Base-by-base conservation (phyloP, 2,329 filamentous ascomycete species). In the Elsinoe batatas region DNA sequence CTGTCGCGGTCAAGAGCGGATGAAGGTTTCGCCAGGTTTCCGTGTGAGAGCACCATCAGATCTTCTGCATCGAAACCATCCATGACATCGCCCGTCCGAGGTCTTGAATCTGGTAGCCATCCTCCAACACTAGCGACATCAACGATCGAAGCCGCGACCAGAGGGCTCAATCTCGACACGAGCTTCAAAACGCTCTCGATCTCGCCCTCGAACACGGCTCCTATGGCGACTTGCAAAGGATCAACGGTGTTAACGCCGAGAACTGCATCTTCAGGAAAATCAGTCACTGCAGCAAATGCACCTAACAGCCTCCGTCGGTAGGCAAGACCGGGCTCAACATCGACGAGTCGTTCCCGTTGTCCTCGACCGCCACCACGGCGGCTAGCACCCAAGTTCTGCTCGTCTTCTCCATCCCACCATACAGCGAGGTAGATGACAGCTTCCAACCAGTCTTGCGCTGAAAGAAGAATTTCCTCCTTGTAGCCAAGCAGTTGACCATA, bases 401-500 rank as follows among this genome's bases (percentile, higher is more conserved):
- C 78, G 58, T 83, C 80, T n/a, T 81, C 80, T 58, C 93, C 88
- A 65, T 95, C 85, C 90, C 91, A 95, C 91, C 91, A 97, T 5
- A 87, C 84, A 32, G 91, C 84, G 50, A 97, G 74, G 1, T 85
- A 87, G 58, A 96, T 73, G 0, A 85, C 87, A 0, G 89, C 91
- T 72, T 97, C 91, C 53, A 91, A 83, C 91, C 91, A 97, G 69
- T 96, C 91, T 64, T 91, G 84, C 1, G 90, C 82, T 43, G 83
- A 81, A 46, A 83, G 80, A 58, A 94, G 74, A 53, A 96, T 88
- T 17, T 89, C 83, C 35, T 84, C 80, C 8, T 82, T 77, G 60
- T 86, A 81, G 35, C 91, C 91, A 3, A 93, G 78, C 1, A 94
- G 73, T 58, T 95, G 84, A 33, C 84, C 84, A 67, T 95, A 96